A percentile compares a stretch with the other conserved stretches of the same genome.
Evolutionary conservation across 2,329 filamentous ascomycete species (phyloP).

Genomic region (Aspergillus japonicus): DNA sequence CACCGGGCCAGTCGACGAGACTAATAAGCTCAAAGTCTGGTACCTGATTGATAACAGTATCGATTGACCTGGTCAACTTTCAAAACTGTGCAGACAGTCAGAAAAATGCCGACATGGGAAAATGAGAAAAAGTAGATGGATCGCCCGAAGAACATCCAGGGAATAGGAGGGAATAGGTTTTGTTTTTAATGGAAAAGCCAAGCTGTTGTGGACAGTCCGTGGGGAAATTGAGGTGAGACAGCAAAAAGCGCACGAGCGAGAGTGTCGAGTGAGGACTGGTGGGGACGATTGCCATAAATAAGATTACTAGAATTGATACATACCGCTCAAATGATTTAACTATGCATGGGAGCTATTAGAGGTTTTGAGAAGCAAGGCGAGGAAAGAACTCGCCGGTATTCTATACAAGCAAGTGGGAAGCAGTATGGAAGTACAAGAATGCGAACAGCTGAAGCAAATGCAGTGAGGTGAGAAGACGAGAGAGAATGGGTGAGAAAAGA

Average conservation of each 20-base stretch:
- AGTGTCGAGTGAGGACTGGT: constrained; percentile 1
- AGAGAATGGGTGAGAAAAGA: background rate
- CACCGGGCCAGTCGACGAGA: constrained; percentile 23
- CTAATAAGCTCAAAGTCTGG: background rate
- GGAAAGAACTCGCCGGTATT: background rate
- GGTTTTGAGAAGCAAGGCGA: background rate
- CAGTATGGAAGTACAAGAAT: background rate
- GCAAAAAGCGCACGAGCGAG: background rate
- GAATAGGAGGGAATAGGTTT: background rate
- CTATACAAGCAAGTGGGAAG: background rate
- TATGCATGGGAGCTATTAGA: background rate
- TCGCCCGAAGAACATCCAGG: background rate
- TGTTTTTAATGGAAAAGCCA: background rate
- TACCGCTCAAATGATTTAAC: background rate
- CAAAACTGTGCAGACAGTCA: background rate
- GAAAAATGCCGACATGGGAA: background rate
- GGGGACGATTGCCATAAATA: constrained; percentile 2
- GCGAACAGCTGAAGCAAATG: background rate
- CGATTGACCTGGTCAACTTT: background rate
- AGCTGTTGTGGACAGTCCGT: background rate
- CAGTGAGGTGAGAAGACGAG: background rate
- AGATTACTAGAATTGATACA: background rate
- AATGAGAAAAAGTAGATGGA: background rate
- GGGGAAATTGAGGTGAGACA: constrained; percentile 1
- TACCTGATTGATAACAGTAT: background rate